Evolutionary conservation across 163 green algal species (phyloP).

Genomic region (Chlorella variabilis): DNA sequence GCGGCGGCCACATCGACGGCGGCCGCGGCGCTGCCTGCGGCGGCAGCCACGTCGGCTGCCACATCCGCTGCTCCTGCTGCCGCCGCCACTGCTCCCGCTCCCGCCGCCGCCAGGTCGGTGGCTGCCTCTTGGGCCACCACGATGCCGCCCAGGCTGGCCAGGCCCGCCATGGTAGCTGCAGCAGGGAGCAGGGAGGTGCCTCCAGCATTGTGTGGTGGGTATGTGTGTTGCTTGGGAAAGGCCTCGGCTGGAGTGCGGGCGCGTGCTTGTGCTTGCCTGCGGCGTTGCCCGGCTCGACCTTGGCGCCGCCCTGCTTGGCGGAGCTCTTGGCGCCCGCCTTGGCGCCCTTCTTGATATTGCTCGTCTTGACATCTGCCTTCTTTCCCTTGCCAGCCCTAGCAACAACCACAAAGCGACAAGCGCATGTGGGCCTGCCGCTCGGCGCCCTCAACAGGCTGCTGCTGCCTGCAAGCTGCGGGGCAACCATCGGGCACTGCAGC

Average conservation of each 20-base stretch:
- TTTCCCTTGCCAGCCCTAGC: neutral
- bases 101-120: neutral
- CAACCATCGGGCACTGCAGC: too few species aligned
- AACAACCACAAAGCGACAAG: neutral
- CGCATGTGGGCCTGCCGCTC: too few species aligned
- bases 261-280: too few species aligned
- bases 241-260: too few species aligned
- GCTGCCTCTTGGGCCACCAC: neutral
- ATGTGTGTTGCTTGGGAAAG: too few species aligned
- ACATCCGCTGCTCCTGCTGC: constrained; percentile 10
- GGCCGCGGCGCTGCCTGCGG: neutral
- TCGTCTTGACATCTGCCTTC: neutral
- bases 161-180: constrained; percentile 6
- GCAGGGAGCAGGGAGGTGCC: neutral
- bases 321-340: neutral
- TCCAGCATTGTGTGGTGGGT: too few species aligned
- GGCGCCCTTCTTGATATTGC: neutral
- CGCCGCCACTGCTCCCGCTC: neutral
- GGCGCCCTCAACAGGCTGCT: too few species aligned
- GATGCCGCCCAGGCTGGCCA: constrained; percentile 16
- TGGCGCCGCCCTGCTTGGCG: neutral
- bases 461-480: too few species aligned
- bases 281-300: neutral
- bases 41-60: neutral
- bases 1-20: neutral